Evolutionary conservation across 495 filamentous ascomycete genomes (phyloP), one percentile per base, ranked within the genome.

Genomic region (Aspergillus bridgeri): DNA sequence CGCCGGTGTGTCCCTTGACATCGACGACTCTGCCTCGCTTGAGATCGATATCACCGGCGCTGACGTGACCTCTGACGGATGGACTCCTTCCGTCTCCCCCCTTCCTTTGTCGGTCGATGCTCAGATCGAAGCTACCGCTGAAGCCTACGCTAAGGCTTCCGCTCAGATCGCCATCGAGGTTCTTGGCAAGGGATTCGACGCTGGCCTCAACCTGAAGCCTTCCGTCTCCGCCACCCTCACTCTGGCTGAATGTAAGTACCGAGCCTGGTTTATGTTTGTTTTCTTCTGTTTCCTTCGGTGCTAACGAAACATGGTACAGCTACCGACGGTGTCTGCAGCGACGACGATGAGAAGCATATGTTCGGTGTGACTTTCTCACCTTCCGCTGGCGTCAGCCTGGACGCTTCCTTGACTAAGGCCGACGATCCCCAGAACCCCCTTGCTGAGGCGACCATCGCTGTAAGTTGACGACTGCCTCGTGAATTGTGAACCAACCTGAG

Each of bases 131-230:
- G 70, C 60, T 2, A 51, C 38, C 15, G 57, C 69, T 5, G 51
- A 65, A 3, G 43, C 70, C 1, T 68, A 70, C 51, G 23, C 66
- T 17, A 59, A 69, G 46, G 67, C 71, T 8, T 44, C 55, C 15
- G 43, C 75, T 18, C 57, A 71, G 25, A 46, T 77, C 9, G 50
- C 65, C 38, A 53, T 64, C 15, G 64, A 65, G 46, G 64, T 62
- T 19, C 54, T 74, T 20, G 67, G 69, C 69, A 64, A 29, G 63
- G 74, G 74, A 1, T 67, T 69, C 33, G 63, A 73, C 45, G 59
- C 64, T 19, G 74, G 74, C 1, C 25, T 77, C 9, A 61, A 71
- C 23, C 49, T 77, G 23, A 62, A 69, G 54, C 72, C 71, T 9
- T 67, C 64, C 42, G 44, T 69, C 22, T 64, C 65, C 3, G 70